Evolutionary conservation across 345 rosid genomes (phyloP).

Genomic region (Salix koriyanagi): DNA sequence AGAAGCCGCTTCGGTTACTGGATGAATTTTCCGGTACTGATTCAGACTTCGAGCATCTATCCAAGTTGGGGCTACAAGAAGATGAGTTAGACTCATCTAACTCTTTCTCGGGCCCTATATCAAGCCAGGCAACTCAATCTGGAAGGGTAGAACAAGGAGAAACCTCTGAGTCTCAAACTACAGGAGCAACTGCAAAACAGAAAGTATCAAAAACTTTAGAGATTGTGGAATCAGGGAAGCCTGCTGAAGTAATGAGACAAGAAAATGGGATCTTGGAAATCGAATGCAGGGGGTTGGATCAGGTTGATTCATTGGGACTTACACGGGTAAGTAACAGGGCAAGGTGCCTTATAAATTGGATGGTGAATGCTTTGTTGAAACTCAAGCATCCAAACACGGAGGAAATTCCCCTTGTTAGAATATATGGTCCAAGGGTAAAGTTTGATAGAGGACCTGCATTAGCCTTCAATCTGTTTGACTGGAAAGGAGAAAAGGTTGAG

Average conservation of each 20-base stretch:
- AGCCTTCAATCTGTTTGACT: slow-evolving; percentile 77
- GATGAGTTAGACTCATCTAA: slow-evolving; percentile 32
- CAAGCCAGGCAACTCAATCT: slow-evolving; percentile 22
- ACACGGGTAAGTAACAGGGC: slow-evolving; percentile 57
- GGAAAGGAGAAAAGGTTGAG: slow-evolving; percentile 75
- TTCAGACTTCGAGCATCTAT: slow-evolving; percentile 20
- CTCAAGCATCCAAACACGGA: slow-evolving; percentile 68
- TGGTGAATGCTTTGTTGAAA: slow-evolving; percentile 70
- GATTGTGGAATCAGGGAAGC: neutral
- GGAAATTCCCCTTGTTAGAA: slow-evolving; percentile 49
- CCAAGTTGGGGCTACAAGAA: slow-evolving; percentile 18
- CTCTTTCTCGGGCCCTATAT: slow-evolving; percentile 41
- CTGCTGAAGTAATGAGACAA: slow-evolving; percentile 12
- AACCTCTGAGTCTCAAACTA: slow-evolving; percentile 22
- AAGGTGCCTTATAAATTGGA: slow-evolving; percentile 88
- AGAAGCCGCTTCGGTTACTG: slow-evolving; percentile 27
- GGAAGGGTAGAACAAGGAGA: slow-evolving; percentile 24
- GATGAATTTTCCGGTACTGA: slow-evolving; percentile 40
- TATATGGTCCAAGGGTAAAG: slow-evolving; percentile 79
- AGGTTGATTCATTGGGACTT: slow-evolving; percentile 67
- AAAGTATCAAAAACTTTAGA: slow-evolving; percentile 14
- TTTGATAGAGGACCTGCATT: slow-evolving; percentile 84
- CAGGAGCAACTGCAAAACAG: slow-evolving; percentile 21
- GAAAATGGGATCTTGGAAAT: slow-evolving; percentile 18
- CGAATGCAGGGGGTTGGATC: slow-evolving; percentile 64